phyloP scores from a whole-genome alignment of 192 early-diverging fungal genomes.

The Gigaspora rosea region DNA sequence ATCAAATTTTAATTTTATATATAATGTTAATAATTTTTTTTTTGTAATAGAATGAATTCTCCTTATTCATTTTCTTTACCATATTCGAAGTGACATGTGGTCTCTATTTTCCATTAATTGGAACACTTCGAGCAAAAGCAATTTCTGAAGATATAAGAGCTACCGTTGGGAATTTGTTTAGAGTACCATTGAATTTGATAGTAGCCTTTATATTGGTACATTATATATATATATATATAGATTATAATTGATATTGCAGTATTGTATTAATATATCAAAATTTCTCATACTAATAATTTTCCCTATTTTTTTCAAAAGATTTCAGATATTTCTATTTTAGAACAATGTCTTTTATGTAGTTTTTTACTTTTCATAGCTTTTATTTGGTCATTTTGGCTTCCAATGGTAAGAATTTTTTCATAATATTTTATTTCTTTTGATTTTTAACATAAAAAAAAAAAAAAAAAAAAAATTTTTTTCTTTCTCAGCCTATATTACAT shows the following conservation, averaged over 20 bases:
- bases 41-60: conserved; percentile 20
- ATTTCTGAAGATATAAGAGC: conserved; percentile 61
- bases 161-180: conserved; percentile 58
- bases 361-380: conserved; percentile 14
- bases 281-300: background rate
- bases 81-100: conserved; percentile 60
- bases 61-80: conserved; percentile 45
- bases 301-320: background rate
- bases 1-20: no score
- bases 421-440: no score
- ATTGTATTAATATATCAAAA: background rate
- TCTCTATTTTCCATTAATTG: conserved; percentile 57
- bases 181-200: conserved; percentile 65
- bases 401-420: background rate
- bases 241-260: background rate
- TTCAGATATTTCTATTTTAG: background rate
- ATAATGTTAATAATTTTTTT: background rate
- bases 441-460: no score
- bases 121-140: conserved; percentile 49
- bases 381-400: conserved; percentile 18
- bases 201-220: conserved; percentile 34
- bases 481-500: no score
- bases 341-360: conserved; percentile 7
- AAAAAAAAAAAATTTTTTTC: no score
- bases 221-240: no score